A percentile compares a stretch with the other conserved stretches of the same genome.
These are phyloP conservation scores for Fraxinus paxiana DNA, from an alignment of 305 asterid species.

Conservation along the genomic window DNA sequence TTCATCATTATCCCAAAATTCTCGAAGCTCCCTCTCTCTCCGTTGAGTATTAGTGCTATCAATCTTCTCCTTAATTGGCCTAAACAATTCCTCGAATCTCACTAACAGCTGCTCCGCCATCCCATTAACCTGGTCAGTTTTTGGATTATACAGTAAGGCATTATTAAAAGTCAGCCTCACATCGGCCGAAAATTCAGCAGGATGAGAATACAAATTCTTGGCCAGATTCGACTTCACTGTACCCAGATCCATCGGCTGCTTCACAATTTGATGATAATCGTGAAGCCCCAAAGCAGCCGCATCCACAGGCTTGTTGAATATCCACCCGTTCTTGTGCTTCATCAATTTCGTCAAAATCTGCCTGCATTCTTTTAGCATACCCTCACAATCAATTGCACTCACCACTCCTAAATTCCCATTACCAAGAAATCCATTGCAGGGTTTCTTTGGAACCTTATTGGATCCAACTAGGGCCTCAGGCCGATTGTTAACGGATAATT, in stretches of 20 bases:
- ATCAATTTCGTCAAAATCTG: conserved; percentile 60
- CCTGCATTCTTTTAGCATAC: conserved; percentile 62
- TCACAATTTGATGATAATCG: conserved; percentile 82
- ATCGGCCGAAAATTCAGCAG: conserved; percentile 70
- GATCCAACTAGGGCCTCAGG: conserved; percentile 44
- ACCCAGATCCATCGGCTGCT: conserved; percentile 94
- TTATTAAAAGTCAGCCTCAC: conserved; percentile 80
- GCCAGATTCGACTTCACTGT: conserved; percentile 67
- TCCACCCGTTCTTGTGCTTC: conserved; percentile 56
- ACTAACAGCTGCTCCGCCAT: conserved; percentile 59
- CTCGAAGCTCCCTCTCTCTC: conserved; percentile 32
- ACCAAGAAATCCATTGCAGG: conserved; percentile 31
- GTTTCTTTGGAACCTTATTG: conserved; percentile 33
- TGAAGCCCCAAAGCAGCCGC: conserved; percentile 64
- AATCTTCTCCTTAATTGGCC: conserved; percentile 57
- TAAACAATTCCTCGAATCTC: conserved; percentile 69
- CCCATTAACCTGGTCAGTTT: conserved; percentile 60
- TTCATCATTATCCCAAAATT: conserved; percentile 24
- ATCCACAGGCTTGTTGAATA: conserved; percentile 71
- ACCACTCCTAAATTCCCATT: conserved; percentile 28
- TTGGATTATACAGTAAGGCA: conserved; percentile 86
- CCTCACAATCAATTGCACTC: conserved; percentile 34
- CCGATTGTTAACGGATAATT: conserved; percentile 43
- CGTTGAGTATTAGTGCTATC: conserved; percentile 18
- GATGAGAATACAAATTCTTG: conserved; percentile 47